Evolutionary conservation across 2,329 filamentous ascomycete species (phyloP), one percentile per base, ranked within the genome.

Genomic region (Bertia moriformis): DNA sequence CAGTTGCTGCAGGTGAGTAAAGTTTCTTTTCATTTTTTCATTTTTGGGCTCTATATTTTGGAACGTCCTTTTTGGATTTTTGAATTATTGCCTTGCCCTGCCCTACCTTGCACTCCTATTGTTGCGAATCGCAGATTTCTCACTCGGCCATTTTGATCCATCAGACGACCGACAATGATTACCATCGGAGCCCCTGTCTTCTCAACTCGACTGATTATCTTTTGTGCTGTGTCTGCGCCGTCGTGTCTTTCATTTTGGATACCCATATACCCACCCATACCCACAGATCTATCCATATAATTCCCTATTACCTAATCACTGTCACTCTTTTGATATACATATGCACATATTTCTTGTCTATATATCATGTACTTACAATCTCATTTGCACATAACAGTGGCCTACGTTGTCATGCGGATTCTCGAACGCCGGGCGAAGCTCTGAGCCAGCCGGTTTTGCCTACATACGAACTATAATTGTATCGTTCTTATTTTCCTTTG

Each of bases 1-100:
- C 52, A 44, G 48, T 57, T 44, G 53, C 57, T 45, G 49, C 58
- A 37, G 51, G 61, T 63, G 47, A 61, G 60, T 62, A 41, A 50
- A 38, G 14, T 29, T 41, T 42, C 37, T 44, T 22, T 42, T 40
- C 24, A 10, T 29, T 10, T 29, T n/a, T 29, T n/a, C n/a, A n/a
- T n/a, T n/a, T n/a, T n/a, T n/a, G n/a, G n/a, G n/a, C n/a, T n/a
- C n/a, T n/a, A n/a, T n/a, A n/a, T n/a, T n/a, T n/a, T n/a, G n/a
- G n/a, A n/a, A n/a, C n/a, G n/a, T n/a, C n/a, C n/a, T n/a, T n/a
- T n/a, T n/a, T n/a, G n/a, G n/a, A n/a, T n/a, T n/a, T n/a, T n/a
- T n/a, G n/a, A n/a, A n/a, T n/a, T n/a, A 10, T 29, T 29, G 24
- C 24, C 10, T 10, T 29, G 10, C 24, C n/a, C n/a, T 29, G 10